Base-by-base conservation (phyloP, 1,284 basidiomycete genomes). In the Kalmanozyma brasiliensis region DNA sequence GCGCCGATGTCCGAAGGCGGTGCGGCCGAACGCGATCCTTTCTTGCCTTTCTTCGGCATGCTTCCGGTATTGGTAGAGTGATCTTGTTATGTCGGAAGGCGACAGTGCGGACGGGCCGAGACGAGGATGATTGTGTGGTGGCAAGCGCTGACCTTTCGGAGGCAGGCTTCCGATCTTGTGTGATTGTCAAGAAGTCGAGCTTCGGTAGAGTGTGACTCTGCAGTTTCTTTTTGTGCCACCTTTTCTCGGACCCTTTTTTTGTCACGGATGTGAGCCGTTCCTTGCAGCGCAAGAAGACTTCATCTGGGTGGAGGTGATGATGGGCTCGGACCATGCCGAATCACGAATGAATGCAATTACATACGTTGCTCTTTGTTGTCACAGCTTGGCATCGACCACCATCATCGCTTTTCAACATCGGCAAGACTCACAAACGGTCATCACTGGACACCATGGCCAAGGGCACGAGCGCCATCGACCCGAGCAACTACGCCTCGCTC, bases 401-500 rank as follows among this genome's bases (percentile, higher is more conserved):
- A 14, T 38, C 40, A 26, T 38, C 42, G 35, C 17, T 24, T 35
- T 29, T 20, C n/a, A 24, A 1, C 44, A 40, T 9, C 40, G 37
- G 45, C 36, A 14, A 20, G 41, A 9, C 1, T 8, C 5, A 3
- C 5, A 24, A 8, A n/a, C 23, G 20, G 26, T 6, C 36, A 16
- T 16, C 16, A n/a, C 20, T 22, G 22, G n/a, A 32, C 34, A 44
- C 4, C 40, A 69, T 69, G 66, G 44, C 48, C 20, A 52, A 52
- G 42, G 66, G 47, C 16, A 63, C 58, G 46, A 70, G 67, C 35
- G 56, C 71, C 24, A 61, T 76, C 20, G 75, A 77, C 32, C 74
- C 75, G 13, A 45, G 57, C 49, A 72, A 55, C 47, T 76, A 65
- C 48, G 61, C 71, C 35, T 74, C 74, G 17, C 62, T 79, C 22